These are phyloP conservation scores for Apodospora peruviana DNA, from an alignment of 495 filamentous ascomycete species.

Conservation along the genomic window DNA sequence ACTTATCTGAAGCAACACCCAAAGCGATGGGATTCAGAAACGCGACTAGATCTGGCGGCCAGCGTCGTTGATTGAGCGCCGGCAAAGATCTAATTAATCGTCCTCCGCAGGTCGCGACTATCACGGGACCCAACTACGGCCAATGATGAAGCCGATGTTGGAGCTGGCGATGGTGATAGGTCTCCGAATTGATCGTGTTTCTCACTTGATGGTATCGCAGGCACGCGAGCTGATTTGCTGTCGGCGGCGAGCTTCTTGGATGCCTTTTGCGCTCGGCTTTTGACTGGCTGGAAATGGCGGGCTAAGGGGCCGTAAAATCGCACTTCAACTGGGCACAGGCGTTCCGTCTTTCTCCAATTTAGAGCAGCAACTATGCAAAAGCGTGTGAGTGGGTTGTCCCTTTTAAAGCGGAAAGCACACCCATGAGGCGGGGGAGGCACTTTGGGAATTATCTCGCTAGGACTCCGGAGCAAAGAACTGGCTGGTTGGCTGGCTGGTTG, in stretches of 20 bases:
- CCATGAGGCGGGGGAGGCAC: neutral
- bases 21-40: slow-evolving; percentile 9
- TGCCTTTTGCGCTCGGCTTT: slow-evolving; percentile 24
- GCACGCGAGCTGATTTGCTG: slow-evolving; percentile 42
- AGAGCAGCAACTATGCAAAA: slow-evolving; percentile 8
- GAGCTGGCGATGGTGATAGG: slow-evolving; percentile 42
- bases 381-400: slow-evolving; percentile 17
- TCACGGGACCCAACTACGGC: slow-evolving; percentile 44
- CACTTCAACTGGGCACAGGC: slow-evolving; percentile 14
- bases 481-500: neutral
- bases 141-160: slow-evolving; percentile 36
- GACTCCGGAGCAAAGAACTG: neutral
- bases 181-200: slow-evolving; percentile 31
- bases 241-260: slow-evolving; percentile 11
- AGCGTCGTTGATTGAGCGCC: slow-evolving; percentile 33
- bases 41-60: slow-evolving; percentile 14
- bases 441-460: too few relatives aligned
- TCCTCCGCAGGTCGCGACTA: slow-evolving; percentile 41
- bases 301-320: slow-evolving; percentile 6
- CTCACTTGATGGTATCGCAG: slow-evolving; percentile 28
- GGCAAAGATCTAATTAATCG: slow-evolving; percentile 31
- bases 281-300: slow-evolving; percentile 25
- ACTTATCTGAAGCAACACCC: neutral
- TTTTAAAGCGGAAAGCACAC: slow-evolving; percentile 3
- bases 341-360: neutral